Percentiles rank a stretch among this genome's conserved stretches.
These are phyloP conservation scores for Cyberlindnera xishuangbannaensis DNA, from an alignment of 805 yeast genomes.

Conservation along the genomic window DNA sequence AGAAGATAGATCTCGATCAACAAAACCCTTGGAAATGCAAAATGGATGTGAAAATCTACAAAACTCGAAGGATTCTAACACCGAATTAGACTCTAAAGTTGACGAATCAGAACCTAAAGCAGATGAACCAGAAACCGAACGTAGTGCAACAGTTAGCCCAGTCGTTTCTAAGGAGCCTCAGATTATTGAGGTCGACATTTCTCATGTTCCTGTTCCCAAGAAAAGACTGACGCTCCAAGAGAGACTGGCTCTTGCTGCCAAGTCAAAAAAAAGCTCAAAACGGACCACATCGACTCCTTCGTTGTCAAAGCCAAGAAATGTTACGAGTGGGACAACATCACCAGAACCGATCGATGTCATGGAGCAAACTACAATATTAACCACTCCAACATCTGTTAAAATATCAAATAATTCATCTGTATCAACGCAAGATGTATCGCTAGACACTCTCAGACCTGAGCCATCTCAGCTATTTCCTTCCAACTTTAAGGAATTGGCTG, in stretches of 20 bases:
- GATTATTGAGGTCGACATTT: background rate
- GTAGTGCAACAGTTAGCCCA: no score
- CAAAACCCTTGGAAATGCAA: no score
- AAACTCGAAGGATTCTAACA: no score
- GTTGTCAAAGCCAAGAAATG: slow-evolving; percentile 1
- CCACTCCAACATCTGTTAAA: slow-evolving; percentile 4
- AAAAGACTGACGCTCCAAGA: slow-evolving; percentile 78
- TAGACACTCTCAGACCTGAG: slow-evolving; percentile 4
- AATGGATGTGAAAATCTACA: no score
- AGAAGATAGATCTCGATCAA: no score
- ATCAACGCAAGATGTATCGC: slow-evolving; percentile 6
- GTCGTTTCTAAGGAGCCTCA: background rate
- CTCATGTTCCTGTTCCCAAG: no score
- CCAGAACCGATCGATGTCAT: slow-evolving; percentile 7
- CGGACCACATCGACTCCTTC: slow-evolving; percentile 16
- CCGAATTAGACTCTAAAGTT: no score
- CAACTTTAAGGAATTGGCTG: slow-evolving; percentile 9
- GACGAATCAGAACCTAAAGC: no score
- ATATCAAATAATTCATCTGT: background rate
- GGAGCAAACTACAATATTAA: background rate
- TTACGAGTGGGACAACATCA: no score
- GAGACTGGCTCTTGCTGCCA: slow-evolving; percentile 77
- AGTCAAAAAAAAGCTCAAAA: slow-evolving; percentile 28
- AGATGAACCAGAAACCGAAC: no score
- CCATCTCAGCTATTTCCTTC: slow-evolving; percentile 6